phyloP scores from a whole-genome alignment of 2,329 filamentous ascomycete species.

The Aspergillus novofumigatus region DNA sequence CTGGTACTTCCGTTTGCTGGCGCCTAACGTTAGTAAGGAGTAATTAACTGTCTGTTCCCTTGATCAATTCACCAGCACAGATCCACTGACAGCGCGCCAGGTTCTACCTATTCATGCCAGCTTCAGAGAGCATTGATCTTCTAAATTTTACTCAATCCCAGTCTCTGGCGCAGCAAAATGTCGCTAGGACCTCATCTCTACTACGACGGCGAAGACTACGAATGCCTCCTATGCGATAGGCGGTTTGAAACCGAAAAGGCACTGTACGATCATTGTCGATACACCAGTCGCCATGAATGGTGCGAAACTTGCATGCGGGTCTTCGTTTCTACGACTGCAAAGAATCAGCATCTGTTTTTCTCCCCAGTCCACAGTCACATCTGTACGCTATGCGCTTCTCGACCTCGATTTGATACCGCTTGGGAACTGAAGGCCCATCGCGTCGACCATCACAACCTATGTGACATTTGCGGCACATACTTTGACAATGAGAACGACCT shows the following conservation, averaged over 20 bases:
- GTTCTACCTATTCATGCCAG: not conserved
- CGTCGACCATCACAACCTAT: conserved; percentile 4
- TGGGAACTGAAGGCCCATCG: conserved; percentile 5
- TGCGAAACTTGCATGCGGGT: conserved; percentile 7
- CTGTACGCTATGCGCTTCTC: conserved; percentile 4
- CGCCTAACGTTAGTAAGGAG: not conserved
- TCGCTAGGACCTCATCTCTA: conserved; percentile 7
- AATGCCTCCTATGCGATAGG: conserved; percentile 10
- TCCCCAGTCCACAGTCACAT: conserved; percentile 4
- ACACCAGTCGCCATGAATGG: conserved; percentile 9
- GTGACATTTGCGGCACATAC: conserved; percentile 3
- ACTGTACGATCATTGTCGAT: conserved; percentile 10
- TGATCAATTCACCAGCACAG: not conserved
- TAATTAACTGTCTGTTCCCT: not conserved
- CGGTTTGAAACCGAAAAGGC: conserved; percentile 5
- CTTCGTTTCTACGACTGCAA: conserved; percentile 6
- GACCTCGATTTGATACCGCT: conserved; percentile 2
- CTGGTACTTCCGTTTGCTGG: not conserved
- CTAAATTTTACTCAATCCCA: not conserved
- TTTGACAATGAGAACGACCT: conserved; percentile 10
- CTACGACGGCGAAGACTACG: conserved; percentile 8
- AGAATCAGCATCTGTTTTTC: conserved; percentile 5
- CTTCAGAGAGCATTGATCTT: not conserved
- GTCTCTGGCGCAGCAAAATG: not conserved
- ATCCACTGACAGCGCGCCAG: not conserved